A percentile compares a stretch with the other conserved stretches of the same genome.
Conservation (phyloP, 2,329 filamentous ascomycete genomes). For the Sphaerulina populicola region DNA sequence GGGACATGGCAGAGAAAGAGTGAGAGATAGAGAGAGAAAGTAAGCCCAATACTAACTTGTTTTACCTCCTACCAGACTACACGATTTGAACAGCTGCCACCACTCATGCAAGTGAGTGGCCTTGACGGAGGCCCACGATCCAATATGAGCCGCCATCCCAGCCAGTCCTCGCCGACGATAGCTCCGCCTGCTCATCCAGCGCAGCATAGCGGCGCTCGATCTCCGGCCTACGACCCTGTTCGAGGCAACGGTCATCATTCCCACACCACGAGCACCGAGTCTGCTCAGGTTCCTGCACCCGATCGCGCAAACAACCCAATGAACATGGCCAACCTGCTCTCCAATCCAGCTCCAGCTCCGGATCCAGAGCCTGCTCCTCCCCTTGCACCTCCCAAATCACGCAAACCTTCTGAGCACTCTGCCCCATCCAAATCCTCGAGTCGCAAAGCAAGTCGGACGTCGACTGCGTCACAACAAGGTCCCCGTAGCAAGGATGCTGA, state of each 20-base stretch:
- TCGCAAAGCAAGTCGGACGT: slow-evolving; percentile 25
- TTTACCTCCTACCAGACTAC: background rate
- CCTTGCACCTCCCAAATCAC: slow-evolving; percentile 2
- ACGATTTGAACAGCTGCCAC: background rate
- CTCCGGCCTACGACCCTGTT: slow-evolving; percentile 28
- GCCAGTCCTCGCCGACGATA: slow-evolving; percentile 22
- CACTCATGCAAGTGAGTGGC: slow-evolving; percentile 22
- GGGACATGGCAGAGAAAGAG: background rate
- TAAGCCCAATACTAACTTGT: background rate
- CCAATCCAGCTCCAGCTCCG: slow-evolving; percentile 41
- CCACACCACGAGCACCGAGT: slow-evolving; percentile 23
- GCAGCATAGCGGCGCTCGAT: slow-evolving; percentile 32
- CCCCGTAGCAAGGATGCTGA: slow-evolving; percentile 9
- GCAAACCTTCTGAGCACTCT: slow-evolving; percentile 6
- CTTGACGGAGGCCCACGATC: slow-evolving; percentile 17
- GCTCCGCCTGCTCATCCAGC: slow-evolving; percentile 20
- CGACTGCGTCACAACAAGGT: slow-evolving; percentile 23
- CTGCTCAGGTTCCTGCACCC: slow-evolving; percentile 31
- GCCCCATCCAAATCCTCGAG: slow-evolving; percentile 14
- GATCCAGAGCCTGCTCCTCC: slow-evolving; percentile 10
- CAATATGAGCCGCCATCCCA: slow-evolving; percentile 20
- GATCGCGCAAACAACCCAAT: slow-evolving; percentile 71
- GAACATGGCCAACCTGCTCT: slow-evolving; percentile 93
- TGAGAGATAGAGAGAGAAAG: too few relatives aligned
- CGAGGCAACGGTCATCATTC: slow-evolving; percentile 27